Percentiles rank a stretch among this genome's conserved stretches.
Conservation (phyloP, 129 eudicot genomes). For the Flaveria robusta region DNA sequence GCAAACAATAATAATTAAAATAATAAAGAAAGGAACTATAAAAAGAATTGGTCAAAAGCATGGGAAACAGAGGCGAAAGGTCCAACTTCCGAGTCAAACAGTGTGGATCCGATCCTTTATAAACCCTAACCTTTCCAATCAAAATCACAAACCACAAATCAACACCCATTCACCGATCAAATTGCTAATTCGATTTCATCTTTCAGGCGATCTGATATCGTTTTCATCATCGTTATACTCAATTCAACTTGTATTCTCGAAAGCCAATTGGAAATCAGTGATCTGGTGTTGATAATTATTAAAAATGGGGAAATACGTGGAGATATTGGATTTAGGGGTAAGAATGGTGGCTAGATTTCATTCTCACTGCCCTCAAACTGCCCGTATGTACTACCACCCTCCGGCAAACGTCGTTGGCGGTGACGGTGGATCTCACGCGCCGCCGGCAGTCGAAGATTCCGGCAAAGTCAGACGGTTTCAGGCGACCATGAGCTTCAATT, state of each 20-base stretch:
- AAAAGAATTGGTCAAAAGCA: conserved; percentile 10
- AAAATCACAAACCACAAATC: not conserved
- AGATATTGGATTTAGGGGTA: conserved; percentile 37
- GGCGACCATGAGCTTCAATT: conserved; percentile 34
- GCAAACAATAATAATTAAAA: not conserved
- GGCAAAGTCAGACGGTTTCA: conserved; percentile 21
- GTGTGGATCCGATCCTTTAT: not conserved
- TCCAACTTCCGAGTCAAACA: conserved; percentile 25
- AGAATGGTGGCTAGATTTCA: conserved; percentile 38
- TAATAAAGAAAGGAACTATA: not conserved
- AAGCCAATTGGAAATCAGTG: not conserved
- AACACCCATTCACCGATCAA: conserved; percentile 3
- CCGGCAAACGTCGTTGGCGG: conserved; percentile 19
- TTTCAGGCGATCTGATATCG: too few relatives aligned
- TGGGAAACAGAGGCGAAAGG: conserved; percentile 1
- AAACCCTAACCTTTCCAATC: not conserved
- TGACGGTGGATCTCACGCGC: conserved; percentile 21
- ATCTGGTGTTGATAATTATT: not conserved
- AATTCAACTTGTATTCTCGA: too few relatives aligned
- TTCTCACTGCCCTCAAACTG: conserved; percentile 44
- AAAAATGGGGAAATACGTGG: conserved; percentile 29
- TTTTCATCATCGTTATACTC: too few relatives aligned
- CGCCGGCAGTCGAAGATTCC: conserved; percentile 19
- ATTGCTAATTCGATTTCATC: not conserved
- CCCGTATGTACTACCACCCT: conserved; percentile 41